Evolutionary conservation across 805 yeast genomes (phyloP).

Genomic region (Candida dajiaensis): DNA sequence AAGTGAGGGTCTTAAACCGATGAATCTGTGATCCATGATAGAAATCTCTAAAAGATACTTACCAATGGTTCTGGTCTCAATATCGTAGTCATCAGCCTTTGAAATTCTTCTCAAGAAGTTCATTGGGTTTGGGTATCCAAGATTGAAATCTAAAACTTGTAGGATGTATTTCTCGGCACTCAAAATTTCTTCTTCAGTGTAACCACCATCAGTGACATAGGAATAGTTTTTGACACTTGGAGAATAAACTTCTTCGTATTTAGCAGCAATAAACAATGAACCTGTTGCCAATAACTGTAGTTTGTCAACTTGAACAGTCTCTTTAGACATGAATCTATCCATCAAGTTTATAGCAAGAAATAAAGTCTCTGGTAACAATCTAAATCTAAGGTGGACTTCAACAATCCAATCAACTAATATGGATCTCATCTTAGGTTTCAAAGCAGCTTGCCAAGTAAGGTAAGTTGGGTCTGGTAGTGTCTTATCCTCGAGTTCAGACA

Average conservation of each 20-base stretch:
- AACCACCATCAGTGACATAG: slow-evolving; percentile 82
- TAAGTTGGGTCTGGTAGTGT: slow-evolving; percentile 72
- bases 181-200: slow-evolving; percentile 72
- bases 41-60: slow-evolving; percentile 78
- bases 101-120: slow-evolving; percentile 84
- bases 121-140: slow-evolving; percentile 85
- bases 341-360: slow-evolving; percentile 76
- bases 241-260: slow-evolving; percentile 85
- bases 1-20: slow-evolving; percentile 68
- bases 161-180: slow-evolving; percentile 78
- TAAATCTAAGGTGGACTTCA: slow-evolving; percentile 79
- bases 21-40: slow-evolving; percentile 67
- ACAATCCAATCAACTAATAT: slow-evolving; percentile 92
- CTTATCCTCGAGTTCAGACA: slow-evolving; percentile 59
- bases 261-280: slow-evolving; percentile 82
- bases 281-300: slow-evolving; percentile 85
- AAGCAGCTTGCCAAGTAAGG: slow-evolving; percentile 53
- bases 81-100: slow-evolving; percentile 86
- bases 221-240: slow-evolving; percentile 85
- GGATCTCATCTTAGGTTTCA: slow-evolving; percentile 79
- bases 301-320: slow-evolving; percentile 69
- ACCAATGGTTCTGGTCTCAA: slow-evolving; percentile 76
- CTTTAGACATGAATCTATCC: slow-evolving; percentile 80
- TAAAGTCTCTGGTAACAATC: slow-evolving; percentile 80
- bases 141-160: slow-evolving; percentile 63